Base-by-base conservation (phyloP, 257 asterid species). In the Ophiorrhiza pumila region DNA sequence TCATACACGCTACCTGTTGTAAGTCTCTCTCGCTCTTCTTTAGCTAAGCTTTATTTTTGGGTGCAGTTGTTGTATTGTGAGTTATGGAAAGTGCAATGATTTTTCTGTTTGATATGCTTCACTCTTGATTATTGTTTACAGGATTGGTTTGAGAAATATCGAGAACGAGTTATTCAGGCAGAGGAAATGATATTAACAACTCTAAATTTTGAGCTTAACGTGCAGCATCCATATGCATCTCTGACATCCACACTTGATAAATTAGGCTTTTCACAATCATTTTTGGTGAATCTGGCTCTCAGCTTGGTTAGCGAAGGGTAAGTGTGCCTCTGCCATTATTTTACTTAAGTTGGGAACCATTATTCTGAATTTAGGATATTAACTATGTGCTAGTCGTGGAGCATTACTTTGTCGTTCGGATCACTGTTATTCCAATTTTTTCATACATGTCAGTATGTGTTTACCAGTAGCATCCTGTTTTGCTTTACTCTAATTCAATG, bases 101-200 rank as follows among this genome's bases (percentile, higher is more conserved):
- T 50, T 7, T 32, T 43, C 27, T 29, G 15, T 75, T 45, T 73
- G 67, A 78, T 65, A 5, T 82, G 70, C 52, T 82, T 73, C 22
- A 41, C 55, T 74, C 69, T n/a, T 80, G 50, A 31, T 80, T 80
- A 65, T 71, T 71, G 31, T 79, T 58, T 42, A 66, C 88, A 95
- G 99, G 96, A 83, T 83, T 95, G 99, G 98, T 87, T 92, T 80
- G 99, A 92, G 81, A 89, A 87, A 78, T 95, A 90, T 83, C 97
- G 98, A 8, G 96, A 92, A 66, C 89, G 93, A 77, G 83, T 92
- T 47, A 84, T 71, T 47, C 98, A 88, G 81, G 98, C 97, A 50
- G 99, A 95, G 80, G 96, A 90, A 73, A 78, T 90, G 96, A 79
- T 95, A 69, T 79, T 95, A 76, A 87, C 96, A 53, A 92, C 99